Evolutionary conservation across 106 monocot species (phyloP).

Genomic region (Dactylorhiza incarnata): DNA sequence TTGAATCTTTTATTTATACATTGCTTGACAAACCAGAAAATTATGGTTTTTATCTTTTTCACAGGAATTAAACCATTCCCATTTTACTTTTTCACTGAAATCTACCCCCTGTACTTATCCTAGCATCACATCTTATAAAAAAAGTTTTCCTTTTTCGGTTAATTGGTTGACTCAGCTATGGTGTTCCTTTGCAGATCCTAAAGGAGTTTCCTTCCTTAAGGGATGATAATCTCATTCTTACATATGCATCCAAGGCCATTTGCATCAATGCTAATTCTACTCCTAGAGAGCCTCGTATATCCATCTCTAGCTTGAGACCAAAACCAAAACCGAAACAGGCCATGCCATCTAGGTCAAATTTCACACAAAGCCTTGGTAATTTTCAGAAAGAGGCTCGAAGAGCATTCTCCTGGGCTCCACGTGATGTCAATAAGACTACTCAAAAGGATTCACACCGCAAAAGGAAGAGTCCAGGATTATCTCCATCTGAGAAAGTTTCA

Average conservation of each 20-base stretch:
- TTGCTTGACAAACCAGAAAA: neutral
- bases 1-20: neutral
- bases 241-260: conserved; percentile 83
- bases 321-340: conserved; percentile 60
- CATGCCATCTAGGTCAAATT: conserved; percentile 40
- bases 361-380: conserved; percentile 68
- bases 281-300: conserved; percentile 60
- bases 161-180: neutral
- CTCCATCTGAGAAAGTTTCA: conserved; percentile 41
- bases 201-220: conserved; percentile 88
- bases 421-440: conserved; percentile 52
- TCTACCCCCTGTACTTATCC: neutral
- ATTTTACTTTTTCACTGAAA: neutral
- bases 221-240: conserved; percentile 61
- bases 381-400: conserved; percentile 80
- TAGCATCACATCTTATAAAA: neutral
- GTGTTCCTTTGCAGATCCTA: conserved; percentile 52
- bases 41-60: neutral
- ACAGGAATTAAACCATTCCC: neutral
- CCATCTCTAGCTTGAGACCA: conserved; percentile 43
- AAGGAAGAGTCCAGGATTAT: conserved; percentile 68
- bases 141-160: too few species aligned
- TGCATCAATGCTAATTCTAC: conserved; percentile 47
- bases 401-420: conserved; percentile 86
- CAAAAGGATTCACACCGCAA: conserved; percentile 57